These are phyloP conservation scores for Taphrina betulina DNA, from an alignment of 1,139 yeast genomes.

Conservation along the genomic window DNA sequence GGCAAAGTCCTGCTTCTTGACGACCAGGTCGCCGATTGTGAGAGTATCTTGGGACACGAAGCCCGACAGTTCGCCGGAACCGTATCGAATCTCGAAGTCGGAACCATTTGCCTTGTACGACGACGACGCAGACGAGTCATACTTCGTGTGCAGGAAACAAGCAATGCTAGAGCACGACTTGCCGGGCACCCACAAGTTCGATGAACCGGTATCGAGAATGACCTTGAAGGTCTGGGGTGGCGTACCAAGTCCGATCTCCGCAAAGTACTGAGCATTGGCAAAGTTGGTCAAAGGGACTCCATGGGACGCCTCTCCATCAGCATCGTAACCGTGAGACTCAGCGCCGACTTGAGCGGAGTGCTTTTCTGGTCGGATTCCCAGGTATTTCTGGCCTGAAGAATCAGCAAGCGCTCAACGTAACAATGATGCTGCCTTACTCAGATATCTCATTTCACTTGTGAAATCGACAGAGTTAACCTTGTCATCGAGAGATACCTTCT, in stretches of 20 bases:
- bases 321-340: slow-evolving; percentile 49
- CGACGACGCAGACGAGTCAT: slow-evolving; percentile 75
- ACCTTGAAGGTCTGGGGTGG: slow-evolving; percentile 87
- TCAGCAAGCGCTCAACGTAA: too few species aligned
- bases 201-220: slow-evolving; percentile 90
- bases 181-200: slow-evolving; percentile 96
- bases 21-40: slow-evolving; percentile 75
- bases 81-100: slow-evolving; percentile 80
- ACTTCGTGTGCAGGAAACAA: slow-evolving; percentile 87
- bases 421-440: too few species aligned
- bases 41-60: slow-evolving; percentile 82
- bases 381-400: slow-evolving; percentile 74
- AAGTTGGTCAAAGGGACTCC: slow-evolving; percentile 87
- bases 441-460: slow-evolving; percentile 63
- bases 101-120: slow-evolving; percentile 84
- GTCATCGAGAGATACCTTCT: slow-evolving; percentile 24
- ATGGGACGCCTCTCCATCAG: slow-evolving; percentile 48
- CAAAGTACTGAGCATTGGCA: slow-evolving; percentile 73
- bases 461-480: slow-evolving; percentile 47
- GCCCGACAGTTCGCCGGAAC: slow-evolving; percentile 90
- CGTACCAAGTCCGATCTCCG: slow-evolving; percentile 85
- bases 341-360: slow-evolving; percentile 46
- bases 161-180: slow-evolving; percentile 87
- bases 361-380: slow-evolving; percentile 44
- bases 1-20: slow-evolving; percentile 87